phyloP scores from a whole-genome alignment of 108 stramenopile species.

The Aurantiochytrium sp. region DNA sequence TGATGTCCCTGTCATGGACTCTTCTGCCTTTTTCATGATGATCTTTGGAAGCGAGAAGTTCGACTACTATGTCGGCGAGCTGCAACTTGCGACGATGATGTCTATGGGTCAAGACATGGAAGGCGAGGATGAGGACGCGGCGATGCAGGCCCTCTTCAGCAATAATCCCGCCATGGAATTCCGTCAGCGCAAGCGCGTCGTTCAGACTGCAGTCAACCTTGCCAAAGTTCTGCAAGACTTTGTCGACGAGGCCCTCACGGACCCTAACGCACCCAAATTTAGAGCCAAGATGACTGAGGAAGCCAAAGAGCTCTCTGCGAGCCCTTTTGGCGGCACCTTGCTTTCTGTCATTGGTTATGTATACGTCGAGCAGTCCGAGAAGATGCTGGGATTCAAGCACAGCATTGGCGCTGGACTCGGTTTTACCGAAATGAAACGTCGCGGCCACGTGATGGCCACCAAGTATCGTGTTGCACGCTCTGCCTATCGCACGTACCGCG shows the following conservation, averaged over 20 bases:
- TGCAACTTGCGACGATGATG: conserved; percentile 22
- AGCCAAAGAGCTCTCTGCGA: conserved; percentile 14
- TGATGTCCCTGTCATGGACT: conserved; percentile 22
- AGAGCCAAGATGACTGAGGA: not conserved
- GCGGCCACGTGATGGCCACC: not conserved
- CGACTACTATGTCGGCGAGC: conserved; percentile 22
- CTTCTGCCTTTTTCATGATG: conserved; percentile 28
- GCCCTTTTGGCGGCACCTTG: conserved; percentile 8
- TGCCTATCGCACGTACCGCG: not conserved
- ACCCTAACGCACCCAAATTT: not conserved
- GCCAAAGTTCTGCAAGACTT: not conserved
- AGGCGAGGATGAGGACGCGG: not conserved
- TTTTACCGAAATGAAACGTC: not conserved
- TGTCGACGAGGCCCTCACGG: not conserved
- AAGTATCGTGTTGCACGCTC: conserved; percentile 1
- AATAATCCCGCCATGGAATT: not conserved
- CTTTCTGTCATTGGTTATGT: not conserved
- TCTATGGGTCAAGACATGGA: not conserved
- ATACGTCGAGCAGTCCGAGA: not conserved
- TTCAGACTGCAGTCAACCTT: not conserved
- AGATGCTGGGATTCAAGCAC: conserved; percentile 1
- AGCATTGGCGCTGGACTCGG: not conserved
- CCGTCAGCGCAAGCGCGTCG: not conserved
- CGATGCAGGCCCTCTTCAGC: not conserved
- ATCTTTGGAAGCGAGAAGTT: conserved; percentile 38